Evolutionary conservation across 768 basidiomycete species (phyloP), one percentile per base, ranked within the genome.

Genomic region (Suillus occidentalis): DNA sequence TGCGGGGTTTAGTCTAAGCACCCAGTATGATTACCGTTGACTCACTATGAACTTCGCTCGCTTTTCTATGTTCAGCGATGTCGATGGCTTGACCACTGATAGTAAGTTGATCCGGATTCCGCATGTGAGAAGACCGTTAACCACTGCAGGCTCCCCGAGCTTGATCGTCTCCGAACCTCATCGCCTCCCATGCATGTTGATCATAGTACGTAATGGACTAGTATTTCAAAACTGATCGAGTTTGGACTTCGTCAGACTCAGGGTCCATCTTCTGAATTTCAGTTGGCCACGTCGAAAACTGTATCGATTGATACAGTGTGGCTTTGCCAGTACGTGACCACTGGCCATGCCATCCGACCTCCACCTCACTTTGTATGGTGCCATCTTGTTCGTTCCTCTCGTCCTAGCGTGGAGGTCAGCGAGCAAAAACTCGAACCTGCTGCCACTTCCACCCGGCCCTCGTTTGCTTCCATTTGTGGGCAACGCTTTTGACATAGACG

Each of bases 391-490:
- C 14, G 6, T 60, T 34, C 25, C 39, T 34, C 31, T 60, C 40
- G 16, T 60, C 39, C 28, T 60, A 42, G 20, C 31, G 28, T 60
- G 39, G 59, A 20, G 39, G 18, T 60, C 43, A 7, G 20, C 25
- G 2, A 60, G n/a, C n/a, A n/a, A n/a, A n/a, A n/a, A n/a, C n/a
- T n/a, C n/a, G n/a, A n/a, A n/a, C n/a, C n/a, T n/a, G n/a, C n/a
- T n/a, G n/a, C n/a, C n/a, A n/a, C n/a, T n/a, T n/a, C n/a, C n/a
- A n/a, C n/a, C n/a, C n/a, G n/a, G n/a, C n/a, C n/a, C n/a, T n/a
- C n/a, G n/a, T n/a, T n/a, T n/a, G n/a, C n/a, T n/a, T n/a, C 69
- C 69, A 20, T 37, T 70, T 25, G 13, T 70, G n/a, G 69, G 69
- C 28, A 69, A 61, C 40, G 64, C 47, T 22, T 18, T 67, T 20